Conservation (phyloP, 2,329 filamentous ascomycete genomes). For the Ascocoryne sarcoides region DNA sequence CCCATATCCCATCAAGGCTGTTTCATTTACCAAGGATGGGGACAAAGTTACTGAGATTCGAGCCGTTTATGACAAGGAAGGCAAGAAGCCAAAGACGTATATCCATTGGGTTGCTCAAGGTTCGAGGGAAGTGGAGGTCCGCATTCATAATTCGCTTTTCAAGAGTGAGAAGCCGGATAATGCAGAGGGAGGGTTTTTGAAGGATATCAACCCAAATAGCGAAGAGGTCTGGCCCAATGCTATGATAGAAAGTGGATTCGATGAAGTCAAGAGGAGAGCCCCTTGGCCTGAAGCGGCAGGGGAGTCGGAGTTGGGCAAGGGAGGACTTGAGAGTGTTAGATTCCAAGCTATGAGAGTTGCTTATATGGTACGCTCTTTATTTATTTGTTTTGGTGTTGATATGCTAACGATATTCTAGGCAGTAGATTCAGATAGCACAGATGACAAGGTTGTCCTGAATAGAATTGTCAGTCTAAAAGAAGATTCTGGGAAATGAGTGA, state of each 20-base stretch:
- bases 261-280: conserved; percentile 62
- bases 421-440: conserved; percentile 69
- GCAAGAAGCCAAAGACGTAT: conserved; percentile 66
- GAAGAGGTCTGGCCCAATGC: conserved; percentile 73
- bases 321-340: conserved; percentile 64
- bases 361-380: conserved; percentile 40
- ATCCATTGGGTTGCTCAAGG: conserved; percentile 85
- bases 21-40: conserved; percentile 57
- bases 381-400: neutral
- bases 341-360: conserved; percentile 89
- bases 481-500: conserved; percentile 56
- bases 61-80: conserved; percentile 62
- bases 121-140: conserved; percentile 61
- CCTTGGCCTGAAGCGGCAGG: conserved; percentile 73
- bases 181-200: conserved; percentile 70
- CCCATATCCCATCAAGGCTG: conserved; percentile 60
- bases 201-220: conserved; percentile 76
- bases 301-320: conserved; percentile 52
- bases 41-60: conserved; percentile 57
- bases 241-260: conserved; percentile 74
- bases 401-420: conserved; percentile 31
- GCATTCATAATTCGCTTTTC: conserved; percentile 77
- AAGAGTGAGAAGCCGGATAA: conserved; percentile 75
- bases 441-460: conserved; percentile 79
- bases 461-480: conserved; percentile 89